Base-by-base conservation (phyloP, 1,139 yeast genomes). In the Saccharomyces hybrid region DNA sequence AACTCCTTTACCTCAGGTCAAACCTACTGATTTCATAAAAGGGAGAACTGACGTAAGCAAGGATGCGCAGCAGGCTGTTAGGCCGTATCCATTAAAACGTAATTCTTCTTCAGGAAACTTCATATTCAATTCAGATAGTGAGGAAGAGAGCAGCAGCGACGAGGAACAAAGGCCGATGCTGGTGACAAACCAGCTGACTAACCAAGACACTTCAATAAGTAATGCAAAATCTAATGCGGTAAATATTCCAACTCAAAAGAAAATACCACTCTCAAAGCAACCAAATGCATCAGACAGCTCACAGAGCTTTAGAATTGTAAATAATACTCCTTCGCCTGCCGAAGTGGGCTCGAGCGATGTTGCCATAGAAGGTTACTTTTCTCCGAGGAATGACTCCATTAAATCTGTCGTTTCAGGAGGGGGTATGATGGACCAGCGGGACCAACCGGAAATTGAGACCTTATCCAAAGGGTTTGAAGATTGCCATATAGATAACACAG, bases 311-410 rank as follows among this genome's bases (percentile, higher is more conserved):
- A 55, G 52, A 31, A 48, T 58, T 5, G 52, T 61, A 26, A 57
- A 50, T 20, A 56, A 57, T 30, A 51, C 62, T 5, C 50, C 61
- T 11, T 55, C 63, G 6, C 57, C 61, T 16, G 63, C 65, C 5
- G 64, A 61, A 41, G 61, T 58, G 13, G 57, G 54, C 4, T 51
- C 64, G 46, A 78, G 81, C 50, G 80, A 78, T 59, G 81, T 80
- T 25, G 84, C 84, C 2, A 83, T 78, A 11, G 65, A 67, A 13
- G 75, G 75, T 1, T 69, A 62, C 50, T 70, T 72, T 47, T 62
- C 71, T 1, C 73, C 70, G 25, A 60, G 66, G 48, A 63, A 59
- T 51, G 63, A 58, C n/a, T 64, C 69, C 1, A 54, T 61, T 44
- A 63, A 63, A 48, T 63, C 67, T 11, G 63, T 64, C 13, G 60